Evolutionary conservation across 2,329 filamentous ascomycete genomes (phyloP), one percentile per base, ranked within the genome.

Genomic region (Xenoacremonium recifei): DNA sequence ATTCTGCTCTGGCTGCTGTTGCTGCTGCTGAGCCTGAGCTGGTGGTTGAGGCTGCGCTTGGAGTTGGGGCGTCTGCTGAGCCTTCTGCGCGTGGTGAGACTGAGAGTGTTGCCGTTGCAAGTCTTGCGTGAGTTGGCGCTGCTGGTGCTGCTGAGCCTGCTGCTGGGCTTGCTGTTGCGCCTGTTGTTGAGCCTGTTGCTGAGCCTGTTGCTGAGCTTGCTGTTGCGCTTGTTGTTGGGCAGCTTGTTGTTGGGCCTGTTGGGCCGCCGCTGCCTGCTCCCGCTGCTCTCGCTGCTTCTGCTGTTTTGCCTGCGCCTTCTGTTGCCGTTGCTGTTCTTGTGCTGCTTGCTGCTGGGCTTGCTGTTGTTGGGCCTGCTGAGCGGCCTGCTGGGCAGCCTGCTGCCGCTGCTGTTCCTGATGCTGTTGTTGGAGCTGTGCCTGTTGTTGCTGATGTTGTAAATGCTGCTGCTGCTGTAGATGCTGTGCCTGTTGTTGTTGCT

Each of bases 1-100:
- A 43, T 72, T 67, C 5, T 59, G 53, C 30, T 75, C 71, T 42
- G 69, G 67, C 35, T 64, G 63, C 40, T 68, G 64, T 10, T 63
- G 58, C 13, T 53, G 54, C 37, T 61, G 63, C 4, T 57, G 51
- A 21, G 48, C 48, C 23, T 57, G 58, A n/a, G 54, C 55, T 2
- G 45, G 44, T 25, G 50, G 47, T 19, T 57, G 61, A 9, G 57
- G 59, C 21, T 57, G 53, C 21, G 65, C 63, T 21, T 65, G 64
- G n/a, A 59, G 54, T 25, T 61, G 60, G 18, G 44, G 47, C 36
- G 50, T 52, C 37, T 55, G 48, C 32, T 55, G 49, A 11, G 48
- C 43, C 25, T 62, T 55, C 35, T 55, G 49, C 4, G 53, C 51
- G 11, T 50, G 55, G 37, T 59, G 57, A 20, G 66, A 64, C 12